These are phyloP conservation scores for Botrytis aclada DNA, from an alignment of 2,329 filamentous ascomycete genomes.

Conservation along the genomic window DNA sequence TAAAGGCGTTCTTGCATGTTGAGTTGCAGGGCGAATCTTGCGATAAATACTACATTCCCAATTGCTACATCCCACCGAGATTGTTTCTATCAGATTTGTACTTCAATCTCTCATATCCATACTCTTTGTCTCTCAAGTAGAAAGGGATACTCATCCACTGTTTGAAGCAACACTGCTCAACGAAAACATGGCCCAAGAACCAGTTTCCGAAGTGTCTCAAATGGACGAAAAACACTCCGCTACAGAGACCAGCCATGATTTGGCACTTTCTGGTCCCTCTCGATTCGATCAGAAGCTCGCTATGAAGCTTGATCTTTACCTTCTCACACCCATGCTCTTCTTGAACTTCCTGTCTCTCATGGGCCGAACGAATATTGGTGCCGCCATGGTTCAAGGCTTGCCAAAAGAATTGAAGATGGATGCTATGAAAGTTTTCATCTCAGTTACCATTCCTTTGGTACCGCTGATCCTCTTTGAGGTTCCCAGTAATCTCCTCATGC, in stretches of 20 bases:
- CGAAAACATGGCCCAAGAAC: background rate
- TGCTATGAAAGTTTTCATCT: conserved; percentile 30
- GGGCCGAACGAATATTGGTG: conserved; percentile 22
- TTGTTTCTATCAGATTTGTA: background rate
- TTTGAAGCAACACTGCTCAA: background rate
- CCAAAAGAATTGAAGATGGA: conserved; percentile 31
- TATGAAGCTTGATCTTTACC: conserved; percentile 21
- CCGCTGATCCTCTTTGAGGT: conserved; percentile 40
- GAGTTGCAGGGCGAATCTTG: background rate
- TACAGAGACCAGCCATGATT: background rate
- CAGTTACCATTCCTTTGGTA: conserved; percentile 43
- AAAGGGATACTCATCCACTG: background rate
- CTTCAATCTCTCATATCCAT: background rate
- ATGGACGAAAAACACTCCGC: conserved; percentile 7
- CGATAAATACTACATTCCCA: background rate
- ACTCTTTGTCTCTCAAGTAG: background rate
- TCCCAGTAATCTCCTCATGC: conserved; percentile 38
- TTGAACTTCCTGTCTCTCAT: conserved; percentile 32
- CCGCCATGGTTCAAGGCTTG: conserved; percentile 25
- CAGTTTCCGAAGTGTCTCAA: background rate
- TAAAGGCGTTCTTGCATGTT: conserved; percentile 5
- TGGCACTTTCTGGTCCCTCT: background rate
- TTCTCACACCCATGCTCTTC: conserved; percentile 34
- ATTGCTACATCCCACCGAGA: background rate
- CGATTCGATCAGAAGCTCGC: conserved; percentile 19